Base-by-base conservation (phyloP, 1,284 basidiomycete species). In the Microbotryum scabiosae region DNA sequence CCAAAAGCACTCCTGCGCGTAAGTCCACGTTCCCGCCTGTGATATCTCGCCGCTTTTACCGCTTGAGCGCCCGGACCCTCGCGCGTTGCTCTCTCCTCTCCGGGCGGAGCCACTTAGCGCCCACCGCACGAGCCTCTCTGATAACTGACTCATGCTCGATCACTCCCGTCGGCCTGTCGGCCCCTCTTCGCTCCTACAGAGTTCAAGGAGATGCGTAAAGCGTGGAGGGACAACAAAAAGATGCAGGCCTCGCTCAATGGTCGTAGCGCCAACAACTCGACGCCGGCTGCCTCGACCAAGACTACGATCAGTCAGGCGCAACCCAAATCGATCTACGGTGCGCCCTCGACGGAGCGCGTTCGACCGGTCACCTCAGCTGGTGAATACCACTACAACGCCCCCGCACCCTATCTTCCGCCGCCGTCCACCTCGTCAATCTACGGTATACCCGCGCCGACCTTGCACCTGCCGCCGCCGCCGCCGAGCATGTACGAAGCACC, bases 141-240 rank as follows among this genome's bases (percentile, higher is more conserved):
- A 46, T 20, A 32, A 49, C 43, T 32, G 16, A 43, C 59, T 25
- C 20, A 20, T 49, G 23, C 54, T 45, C 44, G 61, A 36, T 53
- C 49, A 56, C 62, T 28, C 51, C 43, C 44, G 21, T 54, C 44
- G 41, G 14, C 14, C 36, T 12, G 21, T 54, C 44, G 32, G 36
- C 14, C 10, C 16, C 16, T 28, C 20, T 48, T 61, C 57, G 46
- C 32, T 49, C 26, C 56, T 69, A 21, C 74, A 94, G 93, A 97
- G 79, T 97, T 97, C 80, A 97, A 96, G 75, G 94, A 97, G 72
- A 85, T 96, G 73, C 84, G 93, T 65, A 96, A 93, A 75, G 87
- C 88, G 69, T 96, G 92, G 91, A 84, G 91, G 57, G 90, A 89
- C 77, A 83, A 85, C 71, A 97, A 93, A 80, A 90, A 92, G 76